Conservation (phyloP, 2,329 filamentous ascomycete genomes). For the Colletotrichum nymphaeae region DNA sequence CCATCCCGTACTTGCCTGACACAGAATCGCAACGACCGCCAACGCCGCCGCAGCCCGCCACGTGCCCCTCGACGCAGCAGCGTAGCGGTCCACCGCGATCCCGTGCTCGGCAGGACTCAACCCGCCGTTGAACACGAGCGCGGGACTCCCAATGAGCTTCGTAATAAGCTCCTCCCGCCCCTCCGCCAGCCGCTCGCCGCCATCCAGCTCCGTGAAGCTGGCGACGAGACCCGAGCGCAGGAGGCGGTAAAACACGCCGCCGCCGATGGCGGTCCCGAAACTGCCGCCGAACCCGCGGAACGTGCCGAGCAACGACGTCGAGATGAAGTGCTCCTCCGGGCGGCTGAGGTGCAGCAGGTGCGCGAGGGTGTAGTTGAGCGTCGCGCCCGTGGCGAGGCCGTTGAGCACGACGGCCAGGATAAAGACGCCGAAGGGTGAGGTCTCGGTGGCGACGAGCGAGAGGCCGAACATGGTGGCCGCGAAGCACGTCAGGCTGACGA, state of each 20-base stretch:
- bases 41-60: conserved; percentile 61
- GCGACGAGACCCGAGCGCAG: conserved; percentile 65
- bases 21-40: conserved; percentile 53
- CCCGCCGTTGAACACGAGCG: conserved; percentile 57
- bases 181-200: conserved; percentile 44
- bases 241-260: conserved; percentile 77
- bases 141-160: conserved; percentile 62
- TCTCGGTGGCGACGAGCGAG: conserved; percentile 63
- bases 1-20: conserved; percentile 66
- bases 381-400: conserved; percentile 77
- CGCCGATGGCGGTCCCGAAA: conserved; percentile 83
- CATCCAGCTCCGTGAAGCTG: conserved; percentile 65
- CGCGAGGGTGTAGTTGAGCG: conserved; percentile 84
- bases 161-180: conserved; percentile 54
- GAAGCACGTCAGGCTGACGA: conserved; percentile 73
- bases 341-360: conserved; percentile 80
- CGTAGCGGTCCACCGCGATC: conserved; percentile 61
- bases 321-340: conserved; percentile 76
- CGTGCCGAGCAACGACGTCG: conserved; percentile 80
- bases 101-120: conserved; percentile 53
- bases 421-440: conserved; percentile 63
- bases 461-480: conserved; percentile 68
- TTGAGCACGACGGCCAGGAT: conserved; percentile 74
- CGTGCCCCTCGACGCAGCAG: conserved; percentile 54
- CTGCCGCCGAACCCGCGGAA: conserved; percentile 85